Conservation (phyloP, 2,329 filamentous ascomycete species). For the Ustilaginoidea virens region DNA sequence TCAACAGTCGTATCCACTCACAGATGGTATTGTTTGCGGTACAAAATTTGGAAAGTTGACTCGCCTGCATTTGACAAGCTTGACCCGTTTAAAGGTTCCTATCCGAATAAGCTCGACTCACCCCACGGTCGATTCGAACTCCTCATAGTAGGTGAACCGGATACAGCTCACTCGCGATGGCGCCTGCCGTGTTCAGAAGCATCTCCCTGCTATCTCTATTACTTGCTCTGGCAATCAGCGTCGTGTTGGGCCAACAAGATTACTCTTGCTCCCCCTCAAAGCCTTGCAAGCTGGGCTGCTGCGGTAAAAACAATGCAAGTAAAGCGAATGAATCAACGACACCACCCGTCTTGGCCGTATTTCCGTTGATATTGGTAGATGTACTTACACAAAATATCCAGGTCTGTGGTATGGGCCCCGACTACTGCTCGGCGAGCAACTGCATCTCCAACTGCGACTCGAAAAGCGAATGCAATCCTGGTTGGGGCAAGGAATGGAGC, state of each 20-base stretch:
- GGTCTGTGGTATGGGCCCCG: slow-evolving; percentile 3
- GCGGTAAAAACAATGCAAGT: slow-evolving; percentile 1
- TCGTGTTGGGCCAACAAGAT: slow-evolving; percentile 1
- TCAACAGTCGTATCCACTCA: neutral
- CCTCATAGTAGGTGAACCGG: too few species aligned
- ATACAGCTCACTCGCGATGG: neutral
- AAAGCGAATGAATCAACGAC: neutral
- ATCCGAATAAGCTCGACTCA: too few species aligned
- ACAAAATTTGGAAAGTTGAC: neutral
- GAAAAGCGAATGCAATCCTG: slow-evolving; percentile 16
- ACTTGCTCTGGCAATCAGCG: neutral
- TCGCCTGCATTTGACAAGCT: neutral
- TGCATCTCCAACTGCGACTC: slow-evolving; percentile 10
- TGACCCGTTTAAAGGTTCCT: neutral
- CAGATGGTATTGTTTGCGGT: neutral
- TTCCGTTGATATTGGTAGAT: neutral
- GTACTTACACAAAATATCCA: slow-evolving; percentile 1
- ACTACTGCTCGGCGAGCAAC: slow-evolving; percentile 3
- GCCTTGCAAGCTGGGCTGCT: slow-evolving; percentile 3
- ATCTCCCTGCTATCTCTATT: neutral
- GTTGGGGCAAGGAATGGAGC: slow-evolving; percentile 14
- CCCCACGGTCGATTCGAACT: too few species aligned
- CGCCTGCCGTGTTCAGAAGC: neutral
- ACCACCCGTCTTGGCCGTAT: neutral
- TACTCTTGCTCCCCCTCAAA: slow-evolving; percentile 2